phyloP scores from a whole-genome alignment of 2,329 filamentous ascomycete species.

The Drechslera avenae region DNA sequence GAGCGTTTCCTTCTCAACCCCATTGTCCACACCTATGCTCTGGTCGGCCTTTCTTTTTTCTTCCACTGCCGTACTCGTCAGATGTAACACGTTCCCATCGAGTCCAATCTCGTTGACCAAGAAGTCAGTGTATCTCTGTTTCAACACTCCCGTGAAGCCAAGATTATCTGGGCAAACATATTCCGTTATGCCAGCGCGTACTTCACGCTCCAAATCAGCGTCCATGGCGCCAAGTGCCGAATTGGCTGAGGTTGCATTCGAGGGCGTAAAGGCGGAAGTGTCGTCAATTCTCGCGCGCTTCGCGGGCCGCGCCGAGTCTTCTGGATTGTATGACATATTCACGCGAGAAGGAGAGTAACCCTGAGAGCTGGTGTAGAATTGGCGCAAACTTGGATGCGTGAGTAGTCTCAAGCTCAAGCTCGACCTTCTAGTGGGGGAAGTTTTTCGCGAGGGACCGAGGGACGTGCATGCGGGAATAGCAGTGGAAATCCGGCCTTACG shows the following conservation, averaged over 20 bases:
- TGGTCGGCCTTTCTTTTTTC: conserved; percentile 28
- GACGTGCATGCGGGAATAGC: conserved; percentile 14
- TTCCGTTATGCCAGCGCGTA: conserved; percentile 64
- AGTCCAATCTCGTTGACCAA: conserved; percentile 86
- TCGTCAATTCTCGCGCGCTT: conserved; percentile 44
- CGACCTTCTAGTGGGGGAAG: conserved; percentile 32
- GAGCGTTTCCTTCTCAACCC: conserved; percentile 12
- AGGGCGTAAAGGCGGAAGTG: conserved; percentile 13
- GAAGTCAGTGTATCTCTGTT: conserved; percentile 86
- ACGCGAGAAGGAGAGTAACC: background rate
- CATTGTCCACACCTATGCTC: conserved; percentile 15
- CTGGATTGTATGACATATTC: conserved; percentile 22
- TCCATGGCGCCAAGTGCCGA: conserved; percentile 26
- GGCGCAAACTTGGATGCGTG: background rate
- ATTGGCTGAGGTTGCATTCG: conserved; percentile 5
- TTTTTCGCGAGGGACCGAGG: conserved; percentile 33
- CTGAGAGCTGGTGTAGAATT: conserved; percentile 1
- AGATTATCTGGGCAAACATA: conserved; percentile 63
- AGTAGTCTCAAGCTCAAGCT: conserved; percentile 4
- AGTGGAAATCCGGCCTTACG: too few relatives aligned
- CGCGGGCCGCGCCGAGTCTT: conserved; percentile 30
- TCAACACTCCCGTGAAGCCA: conserved; percentile 68
- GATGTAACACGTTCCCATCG: conserved; percentile 75
- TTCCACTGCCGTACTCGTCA: conserved; percentile 56
- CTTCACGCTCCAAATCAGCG: conserved; percentile 49